These are phyloP conservation scores for Mortierella sp. DNA, from an alignment of 371 early-diverging fungal species.

Conservation along the genomic window DNA sequence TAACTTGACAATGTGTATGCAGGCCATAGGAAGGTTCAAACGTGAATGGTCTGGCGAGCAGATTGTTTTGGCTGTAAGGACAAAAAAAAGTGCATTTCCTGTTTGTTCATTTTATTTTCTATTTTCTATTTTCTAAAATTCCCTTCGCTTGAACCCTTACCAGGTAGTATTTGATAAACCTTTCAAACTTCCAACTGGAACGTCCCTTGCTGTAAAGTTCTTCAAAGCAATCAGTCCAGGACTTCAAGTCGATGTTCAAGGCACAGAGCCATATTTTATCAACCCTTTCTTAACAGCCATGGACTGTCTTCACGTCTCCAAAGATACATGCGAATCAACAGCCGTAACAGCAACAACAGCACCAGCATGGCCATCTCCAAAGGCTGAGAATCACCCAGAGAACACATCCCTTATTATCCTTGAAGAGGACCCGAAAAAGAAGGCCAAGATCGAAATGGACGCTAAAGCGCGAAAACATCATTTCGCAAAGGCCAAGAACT, in stretches of 20 bases:
- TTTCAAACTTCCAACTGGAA: slow-evolving; percentile 75
- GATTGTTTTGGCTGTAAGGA: slow-evolving; percentile 71
- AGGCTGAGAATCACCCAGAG: slow-evolving; percentile 57
- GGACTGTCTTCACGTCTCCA: slow-evolving; percentile 67
- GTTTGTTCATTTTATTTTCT: neutral
- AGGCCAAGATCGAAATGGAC: slow-evolving; percentile 6
- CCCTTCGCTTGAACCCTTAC: neutral
- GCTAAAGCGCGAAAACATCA: slow-evolving; percentile 4
- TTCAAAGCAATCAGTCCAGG: slow-evolving; percentile 82
- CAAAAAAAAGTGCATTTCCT: too few species aligned
- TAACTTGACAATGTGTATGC: slow-evolving; percentile 71
- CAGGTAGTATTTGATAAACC: slow-evolving; percentile 76
- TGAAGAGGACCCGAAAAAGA: slow-evolving; percentile 23
- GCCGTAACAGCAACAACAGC: neutral
- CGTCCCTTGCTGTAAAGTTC: slow-evolving; percentile 78
- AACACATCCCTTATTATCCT: slow-evolving; percentile 16
- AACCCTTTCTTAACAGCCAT: slow-evolving; percentile 76
- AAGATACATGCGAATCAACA: slow-evolving; percentile 2
- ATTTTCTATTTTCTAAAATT: neutral
- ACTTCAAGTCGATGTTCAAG: slow-evolving; percentile 76
- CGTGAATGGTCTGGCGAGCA: slow-evolving; percentile 73
- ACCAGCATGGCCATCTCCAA: slow-evolving; percentile 54
- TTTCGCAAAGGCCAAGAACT: slow-evolving; percentile 32
- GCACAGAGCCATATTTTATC: slow-evolving; percentile 78
- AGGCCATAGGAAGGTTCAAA: slow-evolving; percentile 77